A percentile compares a stretch with the other conserved stretches of the same genome.
These are phyloP conservation scores for Gossypium aridum DNA, from an alignment of 441 rosid species.

Conservation along the genomic window DNA sequence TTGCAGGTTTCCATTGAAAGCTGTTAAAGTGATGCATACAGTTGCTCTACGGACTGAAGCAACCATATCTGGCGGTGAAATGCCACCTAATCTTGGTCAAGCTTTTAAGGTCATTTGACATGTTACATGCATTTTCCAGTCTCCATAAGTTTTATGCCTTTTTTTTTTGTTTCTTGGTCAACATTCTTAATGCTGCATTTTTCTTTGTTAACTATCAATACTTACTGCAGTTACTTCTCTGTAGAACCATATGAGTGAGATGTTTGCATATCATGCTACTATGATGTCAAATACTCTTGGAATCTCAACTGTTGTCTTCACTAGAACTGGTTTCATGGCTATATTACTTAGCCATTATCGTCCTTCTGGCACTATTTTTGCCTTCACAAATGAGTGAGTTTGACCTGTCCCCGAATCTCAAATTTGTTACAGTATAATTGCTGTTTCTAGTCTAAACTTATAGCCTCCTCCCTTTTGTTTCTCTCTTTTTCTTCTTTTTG, in stretches of 20 bases:
- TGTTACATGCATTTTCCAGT: background rate
- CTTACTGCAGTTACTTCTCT: conserved; percentile 18
- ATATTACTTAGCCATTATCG: conserved; percentile 87
- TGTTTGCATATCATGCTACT: conserved; percentile 99
- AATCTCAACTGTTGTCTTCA: conserved; percentile 94
- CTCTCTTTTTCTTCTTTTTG: background rate
- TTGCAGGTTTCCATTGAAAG: conserved; percentile 87
- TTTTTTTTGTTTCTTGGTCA: background rate
- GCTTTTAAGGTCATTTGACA: conserved; percentile 65
- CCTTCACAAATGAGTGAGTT: conserved; percentile 91
- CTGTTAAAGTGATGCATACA: conserved; percentile 96
- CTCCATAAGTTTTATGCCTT: background rate
- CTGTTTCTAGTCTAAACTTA: background rate
- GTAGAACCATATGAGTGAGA: conserved; percentile 97
- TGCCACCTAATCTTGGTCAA: conserved; percentile 92
- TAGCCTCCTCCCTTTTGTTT: background rate
- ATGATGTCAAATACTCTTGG: conserved; percentile 99
- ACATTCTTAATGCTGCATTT: background rate
- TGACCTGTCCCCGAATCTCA: background rate
- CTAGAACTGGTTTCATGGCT: conserved; percentile 95
- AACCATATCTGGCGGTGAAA: conserved; percentile 62
- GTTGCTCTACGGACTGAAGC: conserved; percentile 90
- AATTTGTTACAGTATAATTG: background rate
- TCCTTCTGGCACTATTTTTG: conserved; percentile 93
- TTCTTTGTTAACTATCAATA: conserved; percentile 11